Evolutionary conservation across 2,329 filamentous ascomycete genomes (phyloP).

Genomic region (Fonsecaea erecta): DNA sequence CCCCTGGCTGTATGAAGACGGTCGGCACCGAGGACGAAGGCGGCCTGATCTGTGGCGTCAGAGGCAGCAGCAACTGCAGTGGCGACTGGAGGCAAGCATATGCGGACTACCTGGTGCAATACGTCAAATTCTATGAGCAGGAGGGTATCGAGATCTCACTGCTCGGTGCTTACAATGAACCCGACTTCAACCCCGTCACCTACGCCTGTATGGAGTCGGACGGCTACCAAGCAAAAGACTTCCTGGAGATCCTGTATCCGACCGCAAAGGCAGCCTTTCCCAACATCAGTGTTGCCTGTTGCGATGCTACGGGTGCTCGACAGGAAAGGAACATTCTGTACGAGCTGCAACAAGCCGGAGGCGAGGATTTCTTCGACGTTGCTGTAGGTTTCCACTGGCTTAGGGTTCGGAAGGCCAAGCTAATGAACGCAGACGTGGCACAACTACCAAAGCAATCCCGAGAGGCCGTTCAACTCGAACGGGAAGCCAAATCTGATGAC

Average conservation of each 20-base stretch:
- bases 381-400: constrained; percentile 52
- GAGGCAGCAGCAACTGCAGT: constrained; percentile 45
- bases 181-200: constrained; percentile 43
- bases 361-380: constrained; percentile 47
- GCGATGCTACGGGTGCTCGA: constrained; percentile 52
- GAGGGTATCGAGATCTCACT: constrained; percentile 49
- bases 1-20: constrained; percentile 59
- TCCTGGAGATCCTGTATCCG: constrained; percentile 55
- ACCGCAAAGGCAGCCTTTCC: constrained; percentile 47
- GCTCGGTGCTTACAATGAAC: constrained; percentile 54
- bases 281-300: constrained; percentile 50
- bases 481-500: constrained; percentile 24
- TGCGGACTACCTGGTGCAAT: constrained; percentile 55
- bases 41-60: constrained; percentile 54
- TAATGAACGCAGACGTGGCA: constrained; percentile 47
- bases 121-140: constrained; percentile 50
- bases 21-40: constrained; percentile 52
- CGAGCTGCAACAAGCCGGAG: constrained; percentile 46
- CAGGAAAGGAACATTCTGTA: constrained; percentile 46
- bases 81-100: constrained; percentile 57
- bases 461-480: constrained; percentile 20
- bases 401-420: constrained; percentile 42
- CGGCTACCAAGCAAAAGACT: constrained; percentile 56
- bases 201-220: constrained; percentile 56
- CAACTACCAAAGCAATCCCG: constrained; percentile 26